Conservation (phyloP, 768 basidiomycete species). For the Termitomyces sp. region DNA sequence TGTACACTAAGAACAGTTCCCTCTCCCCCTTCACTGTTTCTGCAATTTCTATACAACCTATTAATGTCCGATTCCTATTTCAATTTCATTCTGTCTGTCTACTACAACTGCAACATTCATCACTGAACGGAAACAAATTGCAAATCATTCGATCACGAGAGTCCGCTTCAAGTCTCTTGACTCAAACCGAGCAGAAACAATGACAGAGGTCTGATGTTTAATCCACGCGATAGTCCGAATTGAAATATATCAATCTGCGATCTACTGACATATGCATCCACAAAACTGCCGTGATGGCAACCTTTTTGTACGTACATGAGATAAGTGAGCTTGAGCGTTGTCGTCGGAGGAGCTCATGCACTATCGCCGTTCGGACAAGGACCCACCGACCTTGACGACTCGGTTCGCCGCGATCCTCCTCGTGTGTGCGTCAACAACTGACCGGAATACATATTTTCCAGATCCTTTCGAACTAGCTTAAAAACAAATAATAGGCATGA, state of each 20-base stretch:
- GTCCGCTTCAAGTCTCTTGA: neutral
- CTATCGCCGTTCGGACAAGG: neutral
- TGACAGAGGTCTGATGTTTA: neutral
- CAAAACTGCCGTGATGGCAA: neutral
- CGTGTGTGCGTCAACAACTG: constrained; percentile 38
- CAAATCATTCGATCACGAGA: neutral
- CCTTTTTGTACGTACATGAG: neutral
- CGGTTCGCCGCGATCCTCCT: constrained; percentile 32
- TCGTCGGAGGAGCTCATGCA: neutral
- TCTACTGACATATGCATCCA: neutral
- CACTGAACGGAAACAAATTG: neutral
- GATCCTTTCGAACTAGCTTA: constrained; percentile 37
- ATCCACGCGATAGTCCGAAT: neutral
- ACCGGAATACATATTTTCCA: constrained; percentile 63
- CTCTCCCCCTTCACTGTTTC: neutral
- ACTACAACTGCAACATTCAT: neutral
- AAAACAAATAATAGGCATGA: neutral
- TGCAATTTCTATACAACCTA: neutral
- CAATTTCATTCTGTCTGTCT: neutral
- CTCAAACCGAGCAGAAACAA: too few species aligned
- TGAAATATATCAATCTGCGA: neutral
- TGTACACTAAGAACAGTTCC: neutral
- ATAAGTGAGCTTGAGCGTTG: neutral
- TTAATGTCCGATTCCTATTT: neutral
- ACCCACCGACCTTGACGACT: constrained; percentile 22